These are phyloP conservation scores for Yarrowia divulgata DNA, from an alignment of 805 yeast species.

Conservation along the genomic window DNA sequence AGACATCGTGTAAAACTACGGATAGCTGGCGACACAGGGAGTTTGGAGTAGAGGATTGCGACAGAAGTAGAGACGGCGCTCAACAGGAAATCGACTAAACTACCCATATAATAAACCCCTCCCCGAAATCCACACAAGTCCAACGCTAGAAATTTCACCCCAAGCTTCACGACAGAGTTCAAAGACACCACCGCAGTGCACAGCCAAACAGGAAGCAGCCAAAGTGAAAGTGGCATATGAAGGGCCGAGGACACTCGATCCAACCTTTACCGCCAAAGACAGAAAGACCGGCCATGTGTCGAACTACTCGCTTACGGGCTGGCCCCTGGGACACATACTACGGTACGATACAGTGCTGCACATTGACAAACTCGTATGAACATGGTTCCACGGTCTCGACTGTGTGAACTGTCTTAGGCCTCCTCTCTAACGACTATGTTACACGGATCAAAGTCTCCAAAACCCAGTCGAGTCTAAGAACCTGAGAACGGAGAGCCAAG, in stretches of 20 bases:
- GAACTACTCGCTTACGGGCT: constrained; percentile 3
- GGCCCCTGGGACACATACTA: background rate
- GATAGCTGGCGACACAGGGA: background rate
- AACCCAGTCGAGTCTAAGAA: background rate
- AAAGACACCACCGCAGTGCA: background rate
- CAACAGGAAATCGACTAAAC: no score
- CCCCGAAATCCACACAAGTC: background rate
- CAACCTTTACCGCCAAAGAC: no score
- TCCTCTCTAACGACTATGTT: background rate
- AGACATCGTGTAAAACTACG: no score
- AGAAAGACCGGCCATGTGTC: background rate
- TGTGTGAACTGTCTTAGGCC: background rate
- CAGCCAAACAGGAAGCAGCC: constrained; percentile 22
- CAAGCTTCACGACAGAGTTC: constrained; percentile 16
- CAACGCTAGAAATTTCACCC: background rate
- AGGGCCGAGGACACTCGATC: no score
- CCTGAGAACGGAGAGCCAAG: background rate
- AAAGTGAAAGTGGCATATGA: constrained; percentile 1
- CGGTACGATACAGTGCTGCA: no score
- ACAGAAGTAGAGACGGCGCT: no score
- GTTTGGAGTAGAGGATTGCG: no score
- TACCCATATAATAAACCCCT: background rate
- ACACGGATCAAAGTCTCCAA: background rate
- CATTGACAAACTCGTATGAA: constrained; percentile 4
- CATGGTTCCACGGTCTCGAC: background rate